Base-by-base conservation (phyloP, 1,284 basidiomycete species). In the Sphagnurus paluster region DNA sequence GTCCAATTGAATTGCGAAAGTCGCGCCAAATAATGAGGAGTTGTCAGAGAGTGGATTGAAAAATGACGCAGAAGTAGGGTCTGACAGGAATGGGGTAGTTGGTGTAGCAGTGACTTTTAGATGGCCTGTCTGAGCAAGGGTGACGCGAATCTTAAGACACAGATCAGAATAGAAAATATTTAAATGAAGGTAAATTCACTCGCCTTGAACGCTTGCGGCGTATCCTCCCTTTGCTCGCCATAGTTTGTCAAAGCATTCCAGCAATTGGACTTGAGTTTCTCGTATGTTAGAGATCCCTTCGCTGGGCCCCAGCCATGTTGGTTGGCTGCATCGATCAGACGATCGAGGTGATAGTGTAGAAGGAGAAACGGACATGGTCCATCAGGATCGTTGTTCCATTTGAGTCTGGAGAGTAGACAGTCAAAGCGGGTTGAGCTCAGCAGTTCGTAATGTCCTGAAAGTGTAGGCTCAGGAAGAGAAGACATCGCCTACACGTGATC, bases 401-500 rank as follows among this genome's bases (percentile, higher is more conserved):
- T 28, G 9, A 74, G 60, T 5, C 57, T 50, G 9, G 67, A 57
- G 5, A 87, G 68, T 21, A 60, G 62, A 1, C 65, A 66, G 56
- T 89, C 87, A 57, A 75, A 85, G 49, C 83, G 70, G 1, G 76
- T 74, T 0, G 81, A 72, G 5, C 78, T 76, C 23, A 84, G 64
- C 21, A 87, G 70, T 28, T 71, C 59, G 56, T 68, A 73, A 4
- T 54, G 38, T 41, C 23, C 35, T 24, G 32, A 16, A n/a, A n/a
- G n/a, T n/a, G n/a, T n/a, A 13, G 24, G 16, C 34, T 8, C 2
- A 16, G 38, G 17, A 17, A 21, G 30, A 38, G 23, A 17, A 19
- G 44, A 26, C 54, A 55, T 53, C n/a, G 29, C 14, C 11, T 6
- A 28, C 23, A 44, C 24, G 34, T 41, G 23, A 28, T 26, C 4